A percentile compares a stretch with the other conserved stretches of the same genome.
These are phyloP conservation scores for Karstenula rhodostoma DNA, from an alignment of 2,329 filamentous ascomycete species.

Conservation along the genomic window DNA sequence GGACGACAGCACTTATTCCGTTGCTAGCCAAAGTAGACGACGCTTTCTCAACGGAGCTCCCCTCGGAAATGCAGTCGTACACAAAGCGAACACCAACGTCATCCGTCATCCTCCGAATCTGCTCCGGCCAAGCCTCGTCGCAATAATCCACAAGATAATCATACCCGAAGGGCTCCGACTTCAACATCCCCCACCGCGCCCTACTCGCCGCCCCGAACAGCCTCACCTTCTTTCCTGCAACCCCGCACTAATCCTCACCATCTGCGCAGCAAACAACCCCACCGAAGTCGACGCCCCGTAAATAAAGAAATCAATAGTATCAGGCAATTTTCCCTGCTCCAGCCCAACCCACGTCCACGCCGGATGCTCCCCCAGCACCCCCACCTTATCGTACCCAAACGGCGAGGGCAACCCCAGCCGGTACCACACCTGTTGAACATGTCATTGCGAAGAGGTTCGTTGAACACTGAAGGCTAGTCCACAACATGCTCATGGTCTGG, in stretches of 20 bases:
- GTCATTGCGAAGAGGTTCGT: constrained; percentile 55
- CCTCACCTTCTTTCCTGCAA: constrained; percentile 26
- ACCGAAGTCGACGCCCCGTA: constrained; percentile 48
- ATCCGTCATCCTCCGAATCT: constrained; percentile 34
- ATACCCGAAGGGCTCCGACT: constrained; percentile 47
- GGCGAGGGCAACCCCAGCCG: constrained; percentile 49
- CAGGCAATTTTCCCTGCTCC: not conserved
- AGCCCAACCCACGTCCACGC: constrained; percentile 12
- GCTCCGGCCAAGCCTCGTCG: constrained; percentile 43
- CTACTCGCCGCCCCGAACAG: constrained; percentile 39
- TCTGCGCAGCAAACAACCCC: constrained; percentile 43
- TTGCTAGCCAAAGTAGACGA: constrained; percentile 34
- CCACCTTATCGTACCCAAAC: constrained; percentile 35
- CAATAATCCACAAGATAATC: constrained; percentile 52
- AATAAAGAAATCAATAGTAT: constrained; percentile 34
- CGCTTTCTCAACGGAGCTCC: constrained; percentile 44
- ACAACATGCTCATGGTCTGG: too few species aligned
- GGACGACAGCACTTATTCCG: constrained; percentile 42
- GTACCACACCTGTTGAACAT: constrained; percentile 51
- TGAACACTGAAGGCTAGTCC: too few species aligned
- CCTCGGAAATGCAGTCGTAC: constrained; percentile 54
- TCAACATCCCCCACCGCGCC: constrained; percentile 36
- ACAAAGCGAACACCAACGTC: constrained; percentile 47
- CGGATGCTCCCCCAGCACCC: constrained; percentile 21
- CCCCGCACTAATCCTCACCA: constrained; percentile 33